Evolutionary conservation across 192 early-diverging fungal species (phyloP).

Genomic region (Coemansia sp.): DNA sequence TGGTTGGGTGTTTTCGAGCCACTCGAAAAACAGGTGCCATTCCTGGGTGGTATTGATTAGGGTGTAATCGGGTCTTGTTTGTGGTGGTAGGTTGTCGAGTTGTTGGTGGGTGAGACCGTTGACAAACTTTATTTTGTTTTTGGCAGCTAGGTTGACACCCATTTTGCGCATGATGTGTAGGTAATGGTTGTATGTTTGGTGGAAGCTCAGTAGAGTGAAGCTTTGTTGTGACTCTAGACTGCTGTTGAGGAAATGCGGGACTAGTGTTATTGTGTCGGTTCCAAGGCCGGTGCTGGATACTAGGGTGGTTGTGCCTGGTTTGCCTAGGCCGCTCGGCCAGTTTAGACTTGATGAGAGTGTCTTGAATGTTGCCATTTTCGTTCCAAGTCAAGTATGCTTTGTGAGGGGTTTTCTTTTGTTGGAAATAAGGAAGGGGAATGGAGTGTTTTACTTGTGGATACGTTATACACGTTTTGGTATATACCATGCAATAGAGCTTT

Average conservation of each 20-base stretch:
- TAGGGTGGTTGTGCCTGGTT: constrained; percentile 13
- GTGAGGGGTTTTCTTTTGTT: no score
- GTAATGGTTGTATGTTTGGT: constrained; percentile 40
- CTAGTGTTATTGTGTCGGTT: constrained; percentile 7
- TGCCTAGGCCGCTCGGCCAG: constrained; percentile 27
- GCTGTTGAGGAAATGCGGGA: constrained; percentile 25
- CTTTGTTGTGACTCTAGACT: neutral
- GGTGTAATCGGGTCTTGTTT: constrained; percentile 25
- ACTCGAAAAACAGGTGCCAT: constrained; percentile 25
- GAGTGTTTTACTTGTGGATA: no score
- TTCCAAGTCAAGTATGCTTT: no score
- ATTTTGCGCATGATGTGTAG: constrained; percentile 46
- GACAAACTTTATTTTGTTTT: constrained; percentile 20
- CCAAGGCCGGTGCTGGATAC: constrained; percentile 12
- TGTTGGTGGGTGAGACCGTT: constrained; percentile 7
- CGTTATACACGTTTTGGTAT: no score
- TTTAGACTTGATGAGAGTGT: constrained; percentile 30
- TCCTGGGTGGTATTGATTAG: neutral
- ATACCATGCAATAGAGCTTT: no score
- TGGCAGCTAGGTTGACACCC: constrained; percentile 22
- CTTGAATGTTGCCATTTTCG: constrained; percentile 34
- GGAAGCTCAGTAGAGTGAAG: constrained; percentile 20
- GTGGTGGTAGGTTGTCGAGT: constrained; percentile 5
- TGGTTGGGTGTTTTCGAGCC: constrained; percentile 6
- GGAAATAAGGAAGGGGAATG: no score